Conservation (phyloP, 768 basidiomycete genomes). For the Trametes sanguinea region DNA sequence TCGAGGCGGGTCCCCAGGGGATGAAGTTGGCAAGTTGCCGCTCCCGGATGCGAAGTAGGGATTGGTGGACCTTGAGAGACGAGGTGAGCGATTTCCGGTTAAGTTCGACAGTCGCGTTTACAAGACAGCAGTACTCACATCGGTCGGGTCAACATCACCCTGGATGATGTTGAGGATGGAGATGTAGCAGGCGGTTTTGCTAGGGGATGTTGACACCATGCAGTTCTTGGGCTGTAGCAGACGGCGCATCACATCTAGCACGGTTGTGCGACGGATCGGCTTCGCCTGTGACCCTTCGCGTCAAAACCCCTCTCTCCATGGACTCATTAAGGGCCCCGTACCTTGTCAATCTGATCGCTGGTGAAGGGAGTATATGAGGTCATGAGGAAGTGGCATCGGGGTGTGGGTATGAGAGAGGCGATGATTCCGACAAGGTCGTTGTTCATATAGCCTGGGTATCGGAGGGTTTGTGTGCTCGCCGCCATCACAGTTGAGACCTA, state of each 20-base stretch:
- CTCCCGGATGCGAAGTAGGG: constrained; percentile 93
- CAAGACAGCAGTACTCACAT: constrained; percentile 52
- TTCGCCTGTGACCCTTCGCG: constrained; percentile 57
- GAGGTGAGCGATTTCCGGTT: neutral
- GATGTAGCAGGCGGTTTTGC: constrained; percentile 93
- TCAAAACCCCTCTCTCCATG: too few relatives aligned
- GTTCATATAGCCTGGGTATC: constrained; percentile 99
- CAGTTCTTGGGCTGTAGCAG: constrained; percentile 97
- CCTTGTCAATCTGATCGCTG: constrained; percentile 95
- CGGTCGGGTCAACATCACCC: constrained; percentile 97
- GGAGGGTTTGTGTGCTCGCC: constrained; percentile 93
- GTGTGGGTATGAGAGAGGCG: constrained; percentile 94
- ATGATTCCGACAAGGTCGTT: constrained; percentile 98
- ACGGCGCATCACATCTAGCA: constrained; percentile 97
- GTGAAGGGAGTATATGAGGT: constrained; percentile 99
- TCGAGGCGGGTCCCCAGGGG: constrained; percentile 98
- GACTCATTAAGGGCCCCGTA: constrained; percentile 29
- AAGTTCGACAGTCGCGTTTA: neutral
- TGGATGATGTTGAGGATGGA: constrained; percentile 98
- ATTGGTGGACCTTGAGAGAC: constrained; percentile 84
- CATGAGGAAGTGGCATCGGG: constrained; percentile 97
- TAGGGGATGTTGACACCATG: constrained; percentile 93
- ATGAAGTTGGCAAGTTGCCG: constrained; percentile 97
- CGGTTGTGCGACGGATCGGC: constrained; percentile 93
- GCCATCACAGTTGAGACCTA: constrained; percentile 98